Conservation (phyloP, 2,329 filamentous ascomycete genomes). For the Epichloe gansuensis region DNA sequence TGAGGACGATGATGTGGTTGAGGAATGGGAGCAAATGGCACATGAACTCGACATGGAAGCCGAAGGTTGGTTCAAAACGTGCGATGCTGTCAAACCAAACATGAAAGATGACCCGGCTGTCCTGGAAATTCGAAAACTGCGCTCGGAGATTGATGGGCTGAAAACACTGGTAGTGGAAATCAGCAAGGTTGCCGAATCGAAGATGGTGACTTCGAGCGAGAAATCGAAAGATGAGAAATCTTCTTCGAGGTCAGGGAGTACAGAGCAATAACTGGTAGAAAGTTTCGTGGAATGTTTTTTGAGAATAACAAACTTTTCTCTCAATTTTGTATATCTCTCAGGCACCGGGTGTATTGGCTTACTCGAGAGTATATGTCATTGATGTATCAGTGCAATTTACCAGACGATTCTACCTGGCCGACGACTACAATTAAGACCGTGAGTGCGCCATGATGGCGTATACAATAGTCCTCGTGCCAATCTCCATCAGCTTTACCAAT, state of each 20-base stretch:
- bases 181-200: slow-evolving; percentile 1
- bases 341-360: neutral
- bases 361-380: neutral
- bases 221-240: neutral
- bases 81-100: slow-evolving; percentile 65
- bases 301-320: neutral
- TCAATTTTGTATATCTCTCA: neutral
- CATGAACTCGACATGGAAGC: slow-evolving; percentile 65
- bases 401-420: neutral
- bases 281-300: neutral
- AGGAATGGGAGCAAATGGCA: slow-evolving; percentile 86
- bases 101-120: slow-evolving; percentile 67
- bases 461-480: neutral
- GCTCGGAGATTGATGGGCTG: slow-evolving; percentile 45
- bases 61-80: slow-evolving; percentile 76
- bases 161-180: slow-evolving; percentile 33
- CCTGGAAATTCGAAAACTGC: slow-evolving; percentile 51
- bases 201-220: neutral
- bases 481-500: neutral
- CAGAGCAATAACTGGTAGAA: neutral
- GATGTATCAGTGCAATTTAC: neutral
- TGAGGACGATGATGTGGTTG: slow-evolving; percentile 74
- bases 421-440: neutral
- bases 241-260: neutral
- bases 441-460: neutral